Evolutionary conservation across 345 rosid genomes (phyloP).

Genomic region (Clarkia xantiana): DNA sequence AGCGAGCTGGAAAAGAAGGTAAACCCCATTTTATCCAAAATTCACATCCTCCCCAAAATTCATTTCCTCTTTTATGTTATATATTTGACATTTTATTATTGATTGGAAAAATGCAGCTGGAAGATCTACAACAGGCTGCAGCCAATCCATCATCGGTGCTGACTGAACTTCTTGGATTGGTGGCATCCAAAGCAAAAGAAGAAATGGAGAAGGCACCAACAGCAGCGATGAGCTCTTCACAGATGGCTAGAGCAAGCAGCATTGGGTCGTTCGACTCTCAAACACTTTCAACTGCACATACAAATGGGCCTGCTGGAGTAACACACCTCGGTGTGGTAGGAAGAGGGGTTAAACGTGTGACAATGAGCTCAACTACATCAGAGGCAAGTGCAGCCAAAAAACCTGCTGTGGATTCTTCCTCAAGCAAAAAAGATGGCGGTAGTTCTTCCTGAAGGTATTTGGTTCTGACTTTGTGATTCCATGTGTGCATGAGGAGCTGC

Average conservation of each 20-base stretch:
- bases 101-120: slow-evolving; percentile 46
- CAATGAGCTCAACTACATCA: slow-evolving; percentile 24
- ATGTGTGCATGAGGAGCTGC: neutral
- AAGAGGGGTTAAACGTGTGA: slow-evolving; percentile 82
- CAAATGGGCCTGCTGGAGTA: slow-evolving; percentile 46
- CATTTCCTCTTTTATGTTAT: neutral
- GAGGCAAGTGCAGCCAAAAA: slow-evolving; percentile 53
- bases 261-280: slow-evolving; percentile 47
- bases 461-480: no score
- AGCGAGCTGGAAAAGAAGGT: slow-evolving; percentile 88
- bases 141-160: slow-evolving; percentile 55
- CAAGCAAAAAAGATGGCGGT: slow-evolving; percentile 37
- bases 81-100: neutral
- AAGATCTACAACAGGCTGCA: slow-evolving; percentile 67
- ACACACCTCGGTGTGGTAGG: slow-evolving; percentile 84
- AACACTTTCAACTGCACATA: slow-evolving; percentile 64
- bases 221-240: slow-evolving; percentile 40
- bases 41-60: no score
- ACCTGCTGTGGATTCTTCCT: slow-evolving; percentile 23
- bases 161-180: slow-evolving; percentile 60
- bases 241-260: slow-evolving; percentile 25
- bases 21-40: slow-evolving; percentile 6
- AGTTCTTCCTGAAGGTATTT: slow-evolving; percentile 6
- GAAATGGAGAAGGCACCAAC: slow-evolving; percentile 22
- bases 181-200: slow-evolving; percentile 30